phyloP scores from a whole-genome alignment of 495 filamentous ascomycete species.

The Penicillium subrubescens region DNA sequence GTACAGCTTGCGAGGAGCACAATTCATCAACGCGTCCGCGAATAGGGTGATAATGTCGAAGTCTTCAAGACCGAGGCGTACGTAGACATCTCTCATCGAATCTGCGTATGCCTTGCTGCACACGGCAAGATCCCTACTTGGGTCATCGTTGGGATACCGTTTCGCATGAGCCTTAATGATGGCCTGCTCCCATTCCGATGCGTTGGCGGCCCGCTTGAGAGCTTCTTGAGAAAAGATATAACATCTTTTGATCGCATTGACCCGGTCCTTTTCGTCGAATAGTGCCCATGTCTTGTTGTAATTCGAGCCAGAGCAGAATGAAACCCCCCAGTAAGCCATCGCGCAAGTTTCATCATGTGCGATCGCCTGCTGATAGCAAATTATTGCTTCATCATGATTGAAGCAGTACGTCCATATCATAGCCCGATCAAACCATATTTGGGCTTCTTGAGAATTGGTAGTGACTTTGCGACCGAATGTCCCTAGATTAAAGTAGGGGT shows the following conservation, averaged over 20 bases:
- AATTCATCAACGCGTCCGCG: constrained; percentile 66
- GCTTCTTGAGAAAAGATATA: constrained; percentile 43
- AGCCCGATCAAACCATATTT: constrained; percentile 64
- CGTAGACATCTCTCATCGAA: constrained; percentile 58
- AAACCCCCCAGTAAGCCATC: constrained; percentile 67
- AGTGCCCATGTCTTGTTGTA: constrained; percentile 71
- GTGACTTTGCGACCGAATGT: constrained; percentile 48
- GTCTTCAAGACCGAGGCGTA: constrained; percentile 45
- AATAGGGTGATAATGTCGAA: constrained; percentile 60
- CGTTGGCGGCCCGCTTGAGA: constrained; percentile 22
- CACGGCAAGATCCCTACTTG: constrained; percentile 39
- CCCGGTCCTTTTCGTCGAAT: constrained; percentile 47
- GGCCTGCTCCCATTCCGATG: constrained; percentile 48
- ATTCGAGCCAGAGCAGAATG: constrained; percentile 64
- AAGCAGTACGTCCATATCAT: constrained; percentile 66
- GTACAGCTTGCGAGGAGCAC: constrained; percentile 64
- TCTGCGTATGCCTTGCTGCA: constrained; percentile 57
- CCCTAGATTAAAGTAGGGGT: constrained; percentile 60
- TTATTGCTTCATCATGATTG: constrained; percentile 62
- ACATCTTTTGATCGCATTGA: constrained; percentile 49
- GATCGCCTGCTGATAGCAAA: constrained; percentile 62
- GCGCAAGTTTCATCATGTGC: constrained; percentile 52
- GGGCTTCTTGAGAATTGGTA: constrained; percentile 45
- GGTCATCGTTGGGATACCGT: constrained; percentile 48
- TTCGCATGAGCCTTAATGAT: constrained; percentile 55